Base-by-base conservation (phyloP, 2,329 filamentous ascomycete species). In the Cadophora luteo-olivacea region DNA sequence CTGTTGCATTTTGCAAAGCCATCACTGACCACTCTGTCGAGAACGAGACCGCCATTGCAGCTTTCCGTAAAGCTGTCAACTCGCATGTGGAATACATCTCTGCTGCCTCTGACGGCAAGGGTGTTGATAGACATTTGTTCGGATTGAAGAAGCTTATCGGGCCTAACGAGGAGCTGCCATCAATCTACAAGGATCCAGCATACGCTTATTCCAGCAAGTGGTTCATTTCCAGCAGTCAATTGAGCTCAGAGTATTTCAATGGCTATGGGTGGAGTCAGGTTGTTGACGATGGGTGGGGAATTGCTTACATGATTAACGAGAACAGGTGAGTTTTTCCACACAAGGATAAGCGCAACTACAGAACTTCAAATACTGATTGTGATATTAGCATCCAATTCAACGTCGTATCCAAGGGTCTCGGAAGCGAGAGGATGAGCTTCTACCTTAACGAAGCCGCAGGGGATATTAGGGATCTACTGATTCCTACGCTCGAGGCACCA, bases 241-340 rank as follows among this genome's bases (percentile, higher is more conserved):
- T 99, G 79, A 96, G 92, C 82, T 94, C 91, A 41, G 97, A 99
- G 84, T 97, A 92, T 85, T 99, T 98, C 83, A 99, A 99, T 80
- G 96, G 97, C 29, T 99, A 99, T 81, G 96, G 96, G 57, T 99
- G 96, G 96, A 96, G 92, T 78, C 95, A 99, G 84, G 96, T 99
- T 64, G 92, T 98, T 66, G 94, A 98, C 77, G 92, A 91, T 69
- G 96, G 96, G 36, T 99, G 96, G 82, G 96, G 96, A 73, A 97
- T 99, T 78, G 96, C 96, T 49, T 99, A 99, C 80, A 99, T 99
- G 96, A 98, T 99, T 80, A 99, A 99, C 79, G 95, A 98, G 86
- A 97, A 97, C 81, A 94, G 89, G 91, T 93, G 79, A 80, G 84
- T 77, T 24, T 52, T 6, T 32, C 32, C 29, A 29, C 29, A 29